Base-by-base conservation (phyloP, 2,329 filamentous ascomycete genomes). In the Cladorrhinum sp. region DNA sequence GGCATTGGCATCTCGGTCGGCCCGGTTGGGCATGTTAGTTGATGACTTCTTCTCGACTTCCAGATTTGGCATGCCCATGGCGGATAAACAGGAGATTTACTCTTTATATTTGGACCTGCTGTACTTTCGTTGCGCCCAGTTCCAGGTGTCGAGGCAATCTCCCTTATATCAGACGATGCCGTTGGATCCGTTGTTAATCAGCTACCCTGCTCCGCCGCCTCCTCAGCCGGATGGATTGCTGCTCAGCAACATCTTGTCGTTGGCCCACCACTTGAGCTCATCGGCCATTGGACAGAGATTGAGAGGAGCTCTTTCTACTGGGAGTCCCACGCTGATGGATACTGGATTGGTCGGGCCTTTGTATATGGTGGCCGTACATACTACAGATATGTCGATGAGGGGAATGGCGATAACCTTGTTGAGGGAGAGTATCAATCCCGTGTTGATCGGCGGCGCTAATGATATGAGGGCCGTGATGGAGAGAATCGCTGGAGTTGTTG, bases 101-200 rank as follows among this genome's bases (percentile, higher is more conserved):
- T 59, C 51, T 22, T 55, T 67, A 5, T 61, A 62, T 36, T 59
- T 68, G 38, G 62, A 67, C 57, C 62, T 66, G 2, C 52, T 68
- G 13, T 60, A 67, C 62, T 65, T 67, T 48, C 64, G 61, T n/a
- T 61, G 58, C 55, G 61, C 65, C 10, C 59, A 63, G 54, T 61
- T 69, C 36, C 57, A 64, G 41, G 24, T 63, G 36, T 56, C 53
- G 3, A 25, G 23, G 8, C 38, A 45, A 20, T 38, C 53, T 25
- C n/a, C 53, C 8, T 22, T 56, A 3, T 45, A 36, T 13, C 53
- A 29, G 6, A 41, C 53, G 12, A 23, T 56, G n/a, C 32, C 36
- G 1, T 6, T 56, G 2, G 41, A 56, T 18, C 38, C 53, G 2
- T 49, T 56, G n/a, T 45, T 38, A 24, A 25, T 58, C 36, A 32